Conservation (phyloP, 1,284 basidiomycete species). For the Ustilago xerochloae region DNA sequence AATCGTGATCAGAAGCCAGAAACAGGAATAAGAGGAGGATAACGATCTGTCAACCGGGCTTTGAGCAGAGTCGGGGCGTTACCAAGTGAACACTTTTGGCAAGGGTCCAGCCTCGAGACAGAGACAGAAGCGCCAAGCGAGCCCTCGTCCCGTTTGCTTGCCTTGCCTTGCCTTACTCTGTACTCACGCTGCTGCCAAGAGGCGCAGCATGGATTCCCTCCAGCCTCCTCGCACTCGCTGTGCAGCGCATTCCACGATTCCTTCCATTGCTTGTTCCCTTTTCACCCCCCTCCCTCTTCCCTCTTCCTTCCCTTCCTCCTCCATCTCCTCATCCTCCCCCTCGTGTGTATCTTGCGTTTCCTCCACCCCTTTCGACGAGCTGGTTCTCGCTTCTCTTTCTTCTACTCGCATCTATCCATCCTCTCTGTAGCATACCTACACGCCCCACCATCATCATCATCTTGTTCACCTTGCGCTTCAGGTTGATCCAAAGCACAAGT, state of each 20-base stretch:
- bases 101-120: not conserved
- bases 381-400: constrained; percentile 30
- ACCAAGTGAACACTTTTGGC: not conserved
- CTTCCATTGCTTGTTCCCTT: constrained; percentile 9
- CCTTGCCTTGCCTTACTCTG: not conserved
- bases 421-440: constrained; percentile 18
- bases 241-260: constrained; percentile 27
- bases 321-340: constrained; percentile 1
- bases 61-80: constrained; percentile 18
- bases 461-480: constrained; percentile 18
- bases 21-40: not conserved
- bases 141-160: too few species aligned
- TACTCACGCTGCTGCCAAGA: constrained; percentile 13
- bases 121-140: not conserved
- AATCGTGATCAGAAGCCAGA: not conserved
- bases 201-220: constrained; percentile 21
- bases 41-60: constrained; percentile 4
- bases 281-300: constrained; percentile 2
- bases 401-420: constrained; percentile 6
- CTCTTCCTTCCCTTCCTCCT: constrained; percentile 14
- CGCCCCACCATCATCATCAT: not conserved
- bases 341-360: constrained; percentile 29
- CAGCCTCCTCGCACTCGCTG: constrained; percentile 9
- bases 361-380: constrained; percentile 27
- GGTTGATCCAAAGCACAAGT: constrained; percentile 29